Evolutionary conservation across 305 asterid genomes (phyloP).

Genomic region (Galium porrigens): DNA sequence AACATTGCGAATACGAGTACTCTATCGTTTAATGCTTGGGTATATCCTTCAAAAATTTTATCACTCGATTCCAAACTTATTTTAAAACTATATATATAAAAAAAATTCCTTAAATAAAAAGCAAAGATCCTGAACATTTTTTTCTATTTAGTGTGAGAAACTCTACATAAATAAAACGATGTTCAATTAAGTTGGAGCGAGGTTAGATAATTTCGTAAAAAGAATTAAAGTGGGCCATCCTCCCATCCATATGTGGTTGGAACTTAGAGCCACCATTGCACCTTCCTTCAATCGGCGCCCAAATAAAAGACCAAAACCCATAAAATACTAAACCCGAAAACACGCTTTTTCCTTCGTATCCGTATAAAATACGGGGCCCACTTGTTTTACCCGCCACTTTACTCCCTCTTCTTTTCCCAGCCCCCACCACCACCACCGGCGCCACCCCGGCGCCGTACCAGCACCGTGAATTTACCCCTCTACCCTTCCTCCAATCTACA

Average conservation of each 20-base stretch:
- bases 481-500: not conserved
- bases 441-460: not conserved
- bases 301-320: not conserved
- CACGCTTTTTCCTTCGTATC: not conserved
- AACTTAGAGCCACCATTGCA: not conserved
- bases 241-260: not conserved
- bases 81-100: no score
- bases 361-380: slow-evolving; percentile 5
- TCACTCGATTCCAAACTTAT: no score
- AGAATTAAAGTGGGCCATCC: not conserved
- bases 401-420: slow-evolving; percentile 1
- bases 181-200: no score
- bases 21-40: no score
- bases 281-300: not conserved
- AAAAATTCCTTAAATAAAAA: no score
- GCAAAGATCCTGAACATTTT: no score
- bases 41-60: no score
- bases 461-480: not conserved
- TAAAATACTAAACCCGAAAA: not conserved
- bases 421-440: not conserved
- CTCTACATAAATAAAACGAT: no score
- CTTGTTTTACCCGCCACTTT: slow-evolving; percentile 11
- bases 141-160: no score
- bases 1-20: no score
- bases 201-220: no score